Conservation (phyloP, 257 asterid species). For the Oldenlandia corymbosa region DNA sequence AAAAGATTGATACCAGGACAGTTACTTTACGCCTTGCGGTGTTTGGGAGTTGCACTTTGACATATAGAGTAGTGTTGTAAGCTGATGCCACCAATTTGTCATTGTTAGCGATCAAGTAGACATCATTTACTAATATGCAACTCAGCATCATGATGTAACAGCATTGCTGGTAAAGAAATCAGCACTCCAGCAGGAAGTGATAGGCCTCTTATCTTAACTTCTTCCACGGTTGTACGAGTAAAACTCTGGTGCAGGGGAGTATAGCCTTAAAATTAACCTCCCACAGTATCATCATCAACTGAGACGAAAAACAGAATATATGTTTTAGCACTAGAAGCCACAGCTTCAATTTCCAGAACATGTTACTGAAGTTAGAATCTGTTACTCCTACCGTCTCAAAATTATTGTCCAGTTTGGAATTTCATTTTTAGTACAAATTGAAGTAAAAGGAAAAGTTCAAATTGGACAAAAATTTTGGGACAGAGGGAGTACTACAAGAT, state of each 20-base stretch:
- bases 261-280: constrained; percentile 28
- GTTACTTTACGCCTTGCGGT: neutral
- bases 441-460: too few species aligned
- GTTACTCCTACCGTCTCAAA: too few species aligned
- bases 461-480: too few species aligned
- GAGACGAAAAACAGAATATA: neutral
- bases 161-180: too few species aligned
- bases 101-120: constrained; percentile 7
- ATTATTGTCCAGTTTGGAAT: neutral
- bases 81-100: neutral
- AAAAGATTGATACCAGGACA: neutral
- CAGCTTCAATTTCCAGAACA: too few species aligned
- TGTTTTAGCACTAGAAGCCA: neutral
- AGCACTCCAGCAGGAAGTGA: too few species aligned
- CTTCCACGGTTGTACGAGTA: too few species aligned
- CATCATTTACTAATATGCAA: constrained; percentile 10
- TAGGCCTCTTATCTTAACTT: too few species aligned
- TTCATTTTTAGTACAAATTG: neutral
- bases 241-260: constrained; percentile 16
- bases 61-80: constrained; percentile 5
- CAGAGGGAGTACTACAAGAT: too few species aligned
- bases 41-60: constrained; percentile 18
- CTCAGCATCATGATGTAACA: too few species aligned
- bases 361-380: too few species aligned
- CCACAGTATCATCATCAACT: constrained; percentile 26